These are phyloP conservation scores for Marasmius fiardii DNA, from an alignment of 1,284 basidiomycete species.

Conservation along the genomic window DNA sequence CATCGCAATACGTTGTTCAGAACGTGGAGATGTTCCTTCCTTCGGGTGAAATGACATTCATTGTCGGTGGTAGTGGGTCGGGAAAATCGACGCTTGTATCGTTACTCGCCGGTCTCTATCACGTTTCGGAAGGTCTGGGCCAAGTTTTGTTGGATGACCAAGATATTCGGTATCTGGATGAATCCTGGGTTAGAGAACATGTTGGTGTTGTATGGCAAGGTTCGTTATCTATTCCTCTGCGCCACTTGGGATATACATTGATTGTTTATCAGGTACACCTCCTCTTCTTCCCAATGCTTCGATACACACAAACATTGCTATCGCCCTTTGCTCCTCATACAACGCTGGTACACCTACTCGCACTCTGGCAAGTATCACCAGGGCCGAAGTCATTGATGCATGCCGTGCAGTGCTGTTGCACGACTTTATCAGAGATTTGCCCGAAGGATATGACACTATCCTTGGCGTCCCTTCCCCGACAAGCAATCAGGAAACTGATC, in stretches of 20 bases:
- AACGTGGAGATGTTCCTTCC: constrained; percentile 78
- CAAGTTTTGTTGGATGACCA: constrained; percentile 82
- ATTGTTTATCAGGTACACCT: not conserved
- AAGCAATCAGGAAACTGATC: not conserved
- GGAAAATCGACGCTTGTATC: constrained; percentile 93
- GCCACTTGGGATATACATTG: not conserved
- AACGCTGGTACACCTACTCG: constrained; percentile 22
- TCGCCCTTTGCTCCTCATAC: constrained; percentile 64
- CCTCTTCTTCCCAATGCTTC: constrained; percentile 79
- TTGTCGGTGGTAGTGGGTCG: constrained; percentile 88
- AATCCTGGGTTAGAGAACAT: constrained; percentile 67
- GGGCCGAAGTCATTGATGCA: constrained; percentile 76
- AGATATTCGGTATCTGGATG: constrained; percentile 73
- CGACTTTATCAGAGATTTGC: constrained; percentile 82
- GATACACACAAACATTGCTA: constrained; percentile 87
- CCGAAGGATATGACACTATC: constrained; percentile 85
- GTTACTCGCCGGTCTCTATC: constrained; percentile 81
- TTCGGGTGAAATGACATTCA: constrained; percentile 84
- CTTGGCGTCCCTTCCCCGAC: constrained; percentile 5
- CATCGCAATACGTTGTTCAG: constrained; percentile 49
- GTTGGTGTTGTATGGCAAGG: constrained; percentile 81
- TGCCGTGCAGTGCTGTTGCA: constrained; percentile 87
- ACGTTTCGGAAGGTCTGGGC: constrained; percentile 42
- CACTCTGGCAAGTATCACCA: constrained; percentile 45
- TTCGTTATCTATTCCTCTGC: not conserved